Evolutionary conservation across 1,284 basidiomycete species (phyloP), one percentile per base, ranked within the genome.

Genomic region (Trametes hirsuta): DNA sequence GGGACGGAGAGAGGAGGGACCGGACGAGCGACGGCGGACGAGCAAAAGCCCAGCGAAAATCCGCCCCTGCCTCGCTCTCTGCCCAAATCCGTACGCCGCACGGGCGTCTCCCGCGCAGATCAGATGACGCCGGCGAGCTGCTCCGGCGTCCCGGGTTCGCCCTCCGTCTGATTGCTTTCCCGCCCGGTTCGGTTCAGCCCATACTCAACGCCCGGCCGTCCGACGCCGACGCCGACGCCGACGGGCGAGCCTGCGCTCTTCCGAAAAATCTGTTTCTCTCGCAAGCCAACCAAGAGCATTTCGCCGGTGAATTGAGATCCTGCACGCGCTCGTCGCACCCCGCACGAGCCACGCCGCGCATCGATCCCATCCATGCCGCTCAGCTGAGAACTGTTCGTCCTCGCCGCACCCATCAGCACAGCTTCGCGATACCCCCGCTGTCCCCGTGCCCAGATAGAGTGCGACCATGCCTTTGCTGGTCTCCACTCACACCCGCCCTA

Each of bases 21-120:
- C 46, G 15, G 22, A n/a, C 25, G 40, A 44, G 39, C 25, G 42
- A 48, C 24, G 34, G 47, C 40, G 46, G 54, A 60, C 40, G 40
- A 25, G 47, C 21, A 34, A 4, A 39, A 47, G 41, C 21, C n/a
- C 34, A 79, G 79, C 66, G 75, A 67, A 79, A 60, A 60, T 65
- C 47, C 58, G 58, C 34, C 15, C 36, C 36, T 46, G 37, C 30
- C 8, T 30, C 30, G 8, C 47, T 6, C 37, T 47, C 35, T 39
- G 12, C 53, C 53, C 53, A 56, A 59, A 55, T 36, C 59, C 42
- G 53, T 30, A 30, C 30, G 40, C 51, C 14, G 15, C n/a, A 9
- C 51, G 15, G 46, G 57, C 62, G 59, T 40, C 52, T 63, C 24
- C 3, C 11, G 30, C 18, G 18, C 61, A 44, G 54, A 61, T 63